phyloP scores from a whole-genome alignment of 371 early-diverging fungal genomes.

The Lichtheimia corymbifera region DNA sequence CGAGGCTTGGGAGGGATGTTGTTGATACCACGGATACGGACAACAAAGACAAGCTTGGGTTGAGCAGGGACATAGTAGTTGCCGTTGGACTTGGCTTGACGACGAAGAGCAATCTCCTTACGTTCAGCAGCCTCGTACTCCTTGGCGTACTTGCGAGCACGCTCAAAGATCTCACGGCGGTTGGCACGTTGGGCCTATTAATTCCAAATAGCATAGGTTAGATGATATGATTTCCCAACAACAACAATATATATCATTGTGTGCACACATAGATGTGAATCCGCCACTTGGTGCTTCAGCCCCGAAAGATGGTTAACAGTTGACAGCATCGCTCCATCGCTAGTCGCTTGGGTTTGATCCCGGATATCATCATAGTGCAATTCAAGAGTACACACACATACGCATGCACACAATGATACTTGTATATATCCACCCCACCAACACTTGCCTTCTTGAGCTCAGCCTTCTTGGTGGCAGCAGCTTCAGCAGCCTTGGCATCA shows the following conservation, averaged over 20 bases:
- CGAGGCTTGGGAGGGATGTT: constrained; percentile 99
- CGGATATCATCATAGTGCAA: constrained; percentile 10
- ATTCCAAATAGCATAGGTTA: constrained; percentile 75
- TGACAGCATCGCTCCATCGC: constrained; percentile 50
- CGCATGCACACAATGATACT: too few relatives aligned
- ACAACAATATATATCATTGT: not conserved
- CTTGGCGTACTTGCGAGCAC: constrained; percentile 94
- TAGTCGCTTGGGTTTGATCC: constrained; percentile 25
- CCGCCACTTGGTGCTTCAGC: constrained; percentile 35
- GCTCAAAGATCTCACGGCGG: constrained; percentile 96
- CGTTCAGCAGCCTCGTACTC: constrained; percentile 92
- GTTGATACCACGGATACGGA: constrained; percentile 97
- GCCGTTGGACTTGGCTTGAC: constrained; percentile 90
- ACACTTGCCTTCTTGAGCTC: constrained; percentile 67
- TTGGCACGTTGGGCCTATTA: constrained; percentile 75
- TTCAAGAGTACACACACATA: too few relatives aligned
- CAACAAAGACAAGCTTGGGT: constrained; percentile 97
- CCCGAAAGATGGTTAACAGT: constrained; percentile 75
- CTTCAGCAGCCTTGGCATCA: constrained; percentile 81
- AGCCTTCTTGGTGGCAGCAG: constrained; percentile 65
- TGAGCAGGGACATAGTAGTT: constrained; percentile 96
- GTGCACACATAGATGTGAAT: too few relatives aligned
- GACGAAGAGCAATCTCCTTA: constrained; percentile 85
- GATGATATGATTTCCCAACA: not conserved
- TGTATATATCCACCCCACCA: too few relatives aligned